Conservation (phyloP, 441 rosid species). For the Adansonia gregorii region DNA sequence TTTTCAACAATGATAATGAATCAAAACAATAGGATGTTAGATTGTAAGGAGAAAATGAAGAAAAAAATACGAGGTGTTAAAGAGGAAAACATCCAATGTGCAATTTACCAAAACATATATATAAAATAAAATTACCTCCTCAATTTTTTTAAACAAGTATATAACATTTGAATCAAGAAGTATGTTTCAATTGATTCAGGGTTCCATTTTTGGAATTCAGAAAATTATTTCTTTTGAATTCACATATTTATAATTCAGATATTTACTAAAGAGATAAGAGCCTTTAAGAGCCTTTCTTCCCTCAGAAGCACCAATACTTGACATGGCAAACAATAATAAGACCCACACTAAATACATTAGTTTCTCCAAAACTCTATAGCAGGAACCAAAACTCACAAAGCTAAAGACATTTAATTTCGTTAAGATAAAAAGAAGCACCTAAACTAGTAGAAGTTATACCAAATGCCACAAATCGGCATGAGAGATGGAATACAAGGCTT, state of each 20-base stretch:
- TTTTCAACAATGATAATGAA: background rate
- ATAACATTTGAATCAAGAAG: background rate
- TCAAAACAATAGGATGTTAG: background rate
- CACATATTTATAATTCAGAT: background rate
- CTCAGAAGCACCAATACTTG: background rate
- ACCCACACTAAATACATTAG: background rate
- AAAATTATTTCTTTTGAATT: background rate
- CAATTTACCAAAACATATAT: background rate
- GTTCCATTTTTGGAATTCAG: background rate
- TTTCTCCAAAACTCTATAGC: background rate
- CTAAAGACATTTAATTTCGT: background rate
- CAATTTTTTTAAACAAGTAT: background rate
- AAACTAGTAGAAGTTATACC: background rate
- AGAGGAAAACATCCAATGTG: too few species aligned
- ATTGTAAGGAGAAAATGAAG: background rate
- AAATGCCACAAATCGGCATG: background rate
- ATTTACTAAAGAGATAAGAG: background rate
- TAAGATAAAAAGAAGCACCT: background rate
- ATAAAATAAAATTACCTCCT: background rate
- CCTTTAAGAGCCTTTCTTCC: constrained; percentile 1
- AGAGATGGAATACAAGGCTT: background rate
- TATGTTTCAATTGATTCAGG: background rate
- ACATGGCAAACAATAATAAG: background rate
- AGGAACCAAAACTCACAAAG: background rate
- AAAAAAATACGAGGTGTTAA: background rate